Percentiles rank a stretch among this genome's conserved stretches.
Evolutionary conservation across 352 stramenopile genomes (phyloP).

Genomic region (Thalassiosira delicatula): DNA sequence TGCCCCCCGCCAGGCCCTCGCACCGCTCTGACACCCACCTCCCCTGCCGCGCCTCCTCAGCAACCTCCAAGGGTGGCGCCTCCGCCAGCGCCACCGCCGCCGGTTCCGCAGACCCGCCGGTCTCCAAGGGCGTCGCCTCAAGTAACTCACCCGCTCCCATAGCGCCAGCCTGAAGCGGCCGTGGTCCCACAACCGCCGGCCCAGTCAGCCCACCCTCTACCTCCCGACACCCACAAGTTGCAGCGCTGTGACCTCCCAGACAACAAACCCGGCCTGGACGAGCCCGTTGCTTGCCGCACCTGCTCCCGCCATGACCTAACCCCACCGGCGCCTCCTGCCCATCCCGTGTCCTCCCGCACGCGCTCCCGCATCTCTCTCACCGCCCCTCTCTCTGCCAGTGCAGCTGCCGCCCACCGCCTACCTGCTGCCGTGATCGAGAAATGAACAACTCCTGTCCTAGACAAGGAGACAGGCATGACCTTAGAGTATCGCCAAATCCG

Average conservation of each 20-base stretch:
- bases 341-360: background rate
- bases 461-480: background rate
- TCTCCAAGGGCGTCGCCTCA: background rate
- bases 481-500: conserved; percentile 35
- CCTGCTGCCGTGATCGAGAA: background rate
- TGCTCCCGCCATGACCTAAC: no score
- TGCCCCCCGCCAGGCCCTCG: no score
- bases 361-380: background rate
- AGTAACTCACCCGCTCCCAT: background rate
- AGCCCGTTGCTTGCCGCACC: no score
- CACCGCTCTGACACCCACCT: background rate
- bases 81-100: background rate
- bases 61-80: background rate
- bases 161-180: background rate
- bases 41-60: no score
- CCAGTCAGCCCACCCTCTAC: no score
- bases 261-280: no score
- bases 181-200: no score
- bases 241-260: no score
- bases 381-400: background rate
- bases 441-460: background rate
- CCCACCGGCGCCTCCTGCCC: no score
- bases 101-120: background rate
- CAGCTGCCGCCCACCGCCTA: no score
- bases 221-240: no score